Base-by-base conservation (phyloP, 2,329 filamentous ascomycete species). In the Botrytis deweyae region DNA sequence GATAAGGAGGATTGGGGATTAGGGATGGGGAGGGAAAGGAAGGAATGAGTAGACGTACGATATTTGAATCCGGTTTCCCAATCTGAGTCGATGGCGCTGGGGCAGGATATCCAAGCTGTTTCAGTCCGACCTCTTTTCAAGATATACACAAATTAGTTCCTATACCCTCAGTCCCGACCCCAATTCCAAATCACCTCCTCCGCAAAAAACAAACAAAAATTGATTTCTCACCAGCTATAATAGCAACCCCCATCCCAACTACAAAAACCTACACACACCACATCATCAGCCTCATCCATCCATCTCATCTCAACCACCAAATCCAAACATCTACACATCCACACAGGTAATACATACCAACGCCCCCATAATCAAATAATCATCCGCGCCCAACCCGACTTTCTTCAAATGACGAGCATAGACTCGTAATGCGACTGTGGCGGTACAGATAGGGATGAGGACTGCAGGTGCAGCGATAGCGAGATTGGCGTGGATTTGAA, bases 341-440 rank as follows among this genome's bases (percentile, higher is more conserved):
- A 4, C 36, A 66, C 8, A 46, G 18, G 3, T 49, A 49, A 49
- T 1, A 40, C 66, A 10, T 69, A 69, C 72, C 42, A 73, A 65
- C 3, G 72, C 72, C 14, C 8, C 55, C 36, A 73, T 49, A 25
- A 73, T 73, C 14, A 71, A 36, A 36, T 63, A 73, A 64, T 73
- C 72, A 73, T 73, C 72, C 3, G 49, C 58, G 3, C 67, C 67
- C 42, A 73, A 59, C 8, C 72, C 55, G 1, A 71, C 72, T 33
- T 71, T 71, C 10, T 58, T 46, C 22, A 64, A 4, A 33, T 65
- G 33, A 20, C 72, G 25, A 36, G 63, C 58, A 29, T 73, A 73
- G 7, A 73, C 36, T 29, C 72, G 59, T 8, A 73, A 46, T 6
- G 44, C 59, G 2, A 73, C 65, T 3, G 65, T 62, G 9, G 62